phyloP scores from a whole-genome alignment of 1,139 yeast species.

The Komagataea norvegica region DNA sequence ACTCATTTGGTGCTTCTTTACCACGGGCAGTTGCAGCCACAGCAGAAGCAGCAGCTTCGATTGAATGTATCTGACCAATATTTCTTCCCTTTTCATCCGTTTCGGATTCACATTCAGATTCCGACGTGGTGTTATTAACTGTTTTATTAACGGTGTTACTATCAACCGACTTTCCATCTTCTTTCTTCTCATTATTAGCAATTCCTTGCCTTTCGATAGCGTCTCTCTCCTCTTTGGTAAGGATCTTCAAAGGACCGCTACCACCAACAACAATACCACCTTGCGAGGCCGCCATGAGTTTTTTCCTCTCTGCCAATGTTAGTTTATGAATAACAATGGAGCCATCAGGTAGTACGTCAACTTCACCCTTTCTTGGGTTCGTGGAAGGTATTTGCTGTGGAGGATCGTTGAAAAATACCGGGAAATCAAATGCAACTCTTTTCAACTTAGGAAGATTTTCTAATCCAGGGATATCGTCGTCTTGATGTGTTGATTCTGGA shows the following conservation, averaged over 20 bases:
- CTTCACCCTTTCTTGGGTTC: slow-evolving; percentile 65
- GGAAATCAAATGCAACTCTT: slow-evolving; percentile 68
- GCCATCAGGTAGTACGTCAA: slow-evolving; percentile 60
- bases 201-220: slow-evolving; percentile 3
- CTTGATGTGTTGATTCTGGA: slow-evolving; percentile 1
- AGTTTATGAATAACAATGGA: slow-evolving; percentile 56
- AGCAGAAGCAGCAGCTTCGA: slow-evolving; percentile 31
- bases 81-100: slow-evolving; percentile 3
- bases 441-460: slow-evolving; percentile 45
- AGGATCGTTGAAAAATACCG: slow-evolving; percentile 67
- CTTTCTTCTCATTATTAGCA: slow-evolving; percentile 19
- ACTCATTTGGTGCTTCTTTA: slow-evolving; percentile 28
- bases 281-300: slow-evolving; percentile 47
- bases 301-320: slow-evolving; percentile 55
- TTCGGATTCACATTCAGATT: slow-evolving; percentile 13
- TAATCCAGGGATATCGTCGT: slow-evolving; percentile 34
- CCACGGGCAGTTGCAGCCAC: slow-evolving; percentile 35
- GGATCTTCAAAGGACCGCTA: slow-evolving; percentile 53
- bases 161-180: slow-evolving; percentile 8
- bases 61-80: slow-evolving; percentile 21
- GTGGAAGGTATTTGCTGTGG: slow-evolving; percentile 69
- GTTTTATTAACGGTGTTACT: slow-evolving; percentile 12
- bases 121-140: slow-evolving; percentile 3
- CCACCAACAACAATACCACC: slow-evolving; percentile 84
- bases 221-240: slow-evolving; percentile 19